Evolutionary conservation across 345 rosid species (phyloP).

Genomic region (Nephelium lappaceum): DNA sequence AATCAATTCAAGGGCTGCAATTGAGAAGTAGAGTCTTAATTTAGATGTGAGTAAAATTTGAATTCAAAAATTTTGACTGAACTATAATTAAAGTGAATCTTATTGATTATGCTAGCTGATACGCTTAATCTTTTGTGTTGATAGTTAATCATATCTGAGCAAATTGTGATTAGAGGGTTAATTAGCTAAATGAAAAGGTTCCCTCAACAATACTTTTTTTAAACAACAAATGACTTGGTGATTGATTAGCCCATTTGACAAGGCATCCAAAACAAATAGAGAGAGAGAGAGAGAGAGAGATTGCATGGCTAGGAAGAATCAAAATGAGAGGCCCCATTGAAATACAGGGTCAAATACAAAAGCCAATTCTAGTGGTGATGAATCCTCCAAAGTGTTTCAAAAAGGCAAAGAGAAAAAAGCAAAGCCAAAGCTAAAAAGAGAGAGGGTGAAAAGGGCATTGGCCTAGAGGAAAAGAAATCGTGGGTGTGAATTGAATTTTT

Average conservation of each 20-base stretch:
- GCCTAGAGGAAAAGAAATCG: conserved; percentile 7
- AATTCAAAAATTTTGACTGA: too few relatives aligned
- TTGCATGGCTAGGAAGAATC: conserved; percentile 19
- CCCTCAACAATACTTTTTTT: background rate
- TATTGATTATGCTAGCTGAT: background rate
- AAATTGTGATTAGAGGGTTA: background rate
- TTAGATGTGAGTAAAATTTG: too few relatives aligned
- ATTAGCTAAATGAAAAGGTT: too few relatives aligned
- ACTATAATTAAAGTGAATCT: too few relatives aligned
- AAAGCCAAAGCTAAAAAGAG: conserved; percentile 26
- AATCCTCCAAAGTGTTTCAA: conserved; percentile 25
- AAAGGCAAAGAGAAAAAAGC: conserved; percentile 26
- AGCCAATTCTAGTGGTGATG: conserved; percentile 22
- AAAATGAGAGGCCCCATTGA: conserved; percentile 12
- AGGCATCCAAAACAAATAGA: background rate
- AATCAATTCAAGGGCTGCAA: too few relatives aligned
- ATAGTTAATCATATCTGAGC: background rate
- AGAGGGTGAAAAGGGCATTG: conserved; percentile 29
- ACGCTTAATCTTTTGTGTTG: background rate
- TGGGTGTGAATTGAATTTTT: background rate
- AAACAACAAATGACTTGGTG: background rate
- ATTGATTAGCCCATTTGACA: background rate
- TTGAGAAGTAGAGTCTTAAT: too few relatives aligned
- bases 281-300: background rate
- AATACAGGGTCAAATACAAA: background rate